Conservation (phyloP, 1,139 yeast genomes). For the Hanseniaspora sp. region DNA sequence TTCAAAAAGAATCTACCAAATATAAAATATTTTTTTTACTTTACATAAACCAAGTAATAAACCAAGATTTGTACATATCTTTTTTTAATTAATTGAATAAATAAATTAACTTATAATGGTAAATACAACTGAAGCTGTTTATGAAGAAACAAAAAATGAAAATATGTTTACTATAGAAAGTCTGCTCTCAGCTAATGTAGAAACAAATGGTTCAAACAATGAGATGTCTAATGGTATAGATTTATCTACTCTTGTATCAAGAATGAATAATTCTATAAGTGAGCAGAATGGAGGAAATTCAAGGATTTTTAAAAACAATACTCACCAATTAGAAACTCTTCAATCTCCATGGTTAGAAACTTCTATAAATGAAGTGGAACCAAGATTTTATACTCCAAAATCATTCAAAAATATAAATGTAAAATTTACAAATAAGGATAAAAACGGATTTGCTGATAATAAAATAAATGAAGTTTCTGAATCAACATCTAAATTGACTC, state of each 20-base stretch:
- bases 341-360: slow-evolving; percentile 95
- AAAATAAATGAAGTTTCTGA: slow-evolving; percentile 29
- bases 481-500: slow-evolving; percentile 58
- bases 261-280: slow-evolving; percentile 5
- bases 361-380: slow-evolving; percentile 82
- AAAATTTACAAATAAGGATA: slow-evolving; percentile 25
- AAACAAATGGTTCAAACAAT: neutral
- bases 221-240: slow-evolving; percentile 6
- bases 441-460: slow-evolving; percentile 25
- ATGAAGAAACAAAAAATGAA: neutral
- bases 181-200: neutral
- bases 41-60: too few relatives aligned
- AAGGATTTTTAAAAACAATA: neutral
- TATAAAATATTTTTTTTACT: too few relatives aligned
- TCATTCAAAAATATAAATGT: slow-evolving; percentile 35
- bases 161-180: neutral
- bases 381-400: slow-evolving; percentile 41
- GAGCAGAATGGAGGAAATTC: neutral
- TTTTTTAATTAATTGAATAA: neutral
- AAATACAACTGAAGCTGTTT: neutral
- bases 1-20: too few relatives aligned
- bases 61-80: too few relatives aligned
- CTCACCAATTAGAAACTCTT: slow-evolving; percentile 42
- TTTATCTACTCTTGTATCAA: neutral
- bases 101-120: neutral